A percentile compares a stretch with the other conserved stretches of the same genome.
Evolutionary conservation across 2,329 filamentous ascomycete species (phyloP).

Genomic region (Colletotrichum cereale): DNA sequence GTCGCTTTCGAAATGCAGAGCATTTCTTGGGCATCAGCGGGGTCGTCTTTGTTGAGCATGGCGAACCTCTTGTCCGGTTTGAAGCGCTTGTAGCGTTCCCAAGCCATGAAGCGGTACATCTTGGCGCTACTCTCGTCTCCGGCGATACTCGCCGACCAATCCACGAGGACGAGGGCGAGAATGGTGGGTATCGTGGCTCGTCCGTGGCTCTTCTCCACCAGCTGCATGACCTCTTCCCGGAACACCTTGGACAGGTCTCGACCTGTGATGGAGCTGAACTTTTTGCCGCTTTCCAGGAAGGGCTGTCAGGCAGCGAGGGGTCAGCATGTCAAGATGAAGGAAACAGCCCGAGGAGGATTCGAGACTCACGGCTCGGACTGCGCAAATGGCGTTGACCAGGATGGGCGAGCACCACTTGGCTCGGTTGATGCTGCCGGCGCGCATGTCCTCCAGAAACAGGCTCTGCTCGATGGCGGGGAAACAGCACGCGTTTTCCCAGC

Average conservation of each 20-base stretch:
- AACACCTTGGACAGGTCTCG: slow-evolving; percentile 23
- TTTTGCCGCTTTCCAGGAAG: slow-evolving; percentile 31
- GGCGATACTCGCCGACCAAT: slow-evolving; percentile 27
- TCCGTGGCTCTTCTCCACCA: slow-evolving; percentile 35
- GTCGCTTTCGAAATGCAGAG: slow-evolving; percentile 24
- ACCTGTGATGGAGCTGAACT: slow-evolving; percentile 31
- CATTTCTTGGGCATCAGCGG: slow-evolving; percentile 10
- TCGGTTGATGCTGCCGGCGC: slow-evolving; percentile 26
- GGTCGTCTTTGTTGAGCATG: slow-evolving; percentile 11
- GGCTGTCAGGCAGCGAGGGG: slow-evolving; percentile 10
- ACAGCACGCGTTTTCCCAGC: slow-evolving; percentile 46
- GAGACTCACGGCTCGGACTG: slow-evolving; percentile 46
- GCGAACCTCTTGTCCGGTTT: slow-evolving; percentile 26
- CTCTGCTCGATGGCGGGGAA: slow-evolving; percentile 45
- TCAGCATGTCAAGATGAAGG: not conserved
- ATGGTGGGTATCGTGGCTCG: slow-evolving; percentile 33
- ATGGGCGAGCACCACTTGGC: slow-evolving; percentile 48
- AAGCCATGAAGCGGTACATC: slow-evolving; percentile 38
- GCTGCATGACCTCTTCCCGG: slow-evolving; percentile 32
- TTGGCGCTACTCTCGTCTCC: slow-evolving; percentile 34
- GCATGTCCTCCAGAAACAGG: slow-evolving; percentile 48
- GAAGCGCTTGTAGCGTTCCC: slow-evolving; percentile 37
- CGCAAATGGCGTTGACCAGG: slow-evolving; percentile 50
- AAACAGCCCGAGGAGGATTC: not conserved
- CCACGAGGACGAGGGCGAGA: slow-evolving; percentile 28